phyloP scores from a whole-genome alignment of 1,139 yeast species.

The Yamadazyma dushanensis region DNA sequence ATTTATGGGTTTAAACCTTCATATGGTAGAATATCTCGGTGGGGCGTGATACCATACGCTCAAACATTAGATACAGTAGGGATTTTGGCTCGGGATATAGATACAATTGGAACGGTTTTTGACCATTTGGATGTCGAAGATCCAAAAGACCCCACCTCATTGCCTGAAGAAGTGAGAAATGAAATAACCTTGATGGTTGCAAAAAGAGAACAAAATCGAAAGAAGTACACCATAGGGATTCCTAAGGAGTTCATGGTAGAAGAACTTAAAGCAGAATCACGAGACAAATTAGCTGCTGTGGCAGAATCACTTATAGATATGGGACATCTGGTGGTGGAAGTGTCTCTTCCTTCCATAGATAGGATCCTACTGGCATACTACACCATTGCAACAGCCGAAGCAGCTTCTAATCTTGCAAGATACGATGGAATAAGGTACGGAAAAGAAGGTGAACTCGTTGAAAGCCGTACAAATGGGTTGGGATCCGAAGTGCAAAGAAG shows the following conservation, averaged over 20 bases:
- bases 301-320: constrained; percentile 40
- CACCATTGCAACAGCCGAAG: constrained; percentile 89
- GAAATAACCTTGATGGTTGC: constrained; percentile 16
- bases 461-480: constrained; percentile 64
- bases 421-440: constrained; percentile 93
- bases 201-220: constrained; percentile 11
- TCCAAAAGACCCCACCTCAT: constrained; percentile 76
- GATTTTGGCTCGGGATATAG: constrained; percentile 55
- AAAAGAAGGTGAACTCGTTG: constrained; percentile 26
- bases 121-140: constrained; percentile 60
- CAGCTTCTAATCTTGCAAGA: constrained; percentile 85
- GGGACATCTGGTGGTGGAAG: constrained; percentile 60
- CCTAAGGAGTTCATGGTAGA: constrained; percentile 63
- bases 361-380: constrained; percentile 81
- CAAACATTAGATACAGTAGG: constrained; percentile 97
- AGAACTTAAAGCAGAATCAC: constrained; percentile 52
- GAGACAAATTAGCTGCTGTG: constrained; percentile 45
- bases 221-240: constrained; percentile 58
- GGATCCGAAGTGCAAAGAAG: constrained; percentile 85
- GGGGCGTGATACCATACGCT: constrained; percentile 92
- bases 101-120: constrained; percentile 49
- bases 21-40: constrained; percentile 85
- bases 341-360: constrained; percentile 69
- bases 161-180: constrained; percentile 39
- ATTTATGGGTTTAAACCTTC: constrained; percentile 88